A percentile compares a stretch with the other conserved stretches of the same genome.
These are phyloP conservation scores for Vigna unguiculata DNA, from an alignment of 306 rosid species.

Conservation along the genomic window DNA sequence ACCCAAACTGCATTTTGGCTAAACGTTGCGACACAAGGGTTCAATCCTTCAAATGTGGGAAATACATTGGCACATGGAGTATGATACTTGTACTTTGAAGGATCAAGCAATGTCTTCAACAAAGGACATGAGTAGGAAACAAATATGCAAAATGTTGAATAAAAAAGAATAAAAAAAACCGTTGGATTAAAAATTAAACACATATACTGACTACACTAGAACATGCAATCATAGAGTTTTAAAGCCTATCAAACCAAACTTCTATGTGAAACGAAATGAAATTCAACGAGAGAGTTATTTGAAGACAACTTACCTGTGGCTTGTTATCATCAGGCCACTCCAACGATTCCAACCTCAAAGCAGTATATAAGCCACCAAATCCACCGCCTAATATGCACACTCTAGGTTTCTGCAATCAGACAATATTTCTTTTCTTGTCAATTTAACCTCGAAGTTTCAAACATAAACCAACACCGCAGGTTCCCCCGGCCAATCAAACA, in stretches of 20 bases:
- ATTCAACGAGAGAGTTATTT: not conserved
- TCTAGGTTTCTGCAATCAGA: slow-evolving; percentile 72
- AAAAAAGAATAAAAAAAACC: too few relatives aligned
- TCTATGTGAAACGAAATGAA: not conserved
- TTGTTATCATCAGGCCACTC: slow-evolving; percentile 81
- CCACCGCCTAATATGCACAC: slow-evolving; percentile 97
- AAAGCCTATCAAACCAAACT: slow-evolving; percentile 1
- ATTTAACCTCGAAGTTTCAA: not conserved
- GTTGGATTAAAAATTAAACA: not conserved
- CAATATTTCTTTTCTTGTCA: not conserved
- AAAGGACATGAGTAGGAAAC: not conserved
- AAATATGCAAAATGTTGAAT: too few relatives aligned
- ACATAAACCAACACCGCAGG: not conserved
- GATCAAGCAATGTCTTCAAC: slow-evolving; percentile 10
- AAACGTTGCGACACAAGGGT: not conserved
- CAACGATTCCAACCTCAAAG: slow-evolving; percentile 89
- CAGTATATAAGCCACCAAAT: slow-evolving; percentile 96
- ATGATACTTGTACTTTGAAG: not conserved
- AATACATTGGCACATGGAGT: not conserved
- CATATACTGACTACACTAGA: not conserved
- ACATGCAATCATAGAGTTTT: not conserved
- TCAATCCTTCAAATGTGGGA: not conserved
- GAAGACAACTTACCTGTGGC: slow-evolving; percentile 63
- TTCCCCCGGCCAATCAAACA: not conserved
- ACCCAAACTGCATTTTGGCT: not conserved